A percentile compares a stretch with the other conserved stretches of the same genome.
Conservation (phyloP, 2,329 filamentous ascomycete genomes). For the Alternaria rosae region DNA sequence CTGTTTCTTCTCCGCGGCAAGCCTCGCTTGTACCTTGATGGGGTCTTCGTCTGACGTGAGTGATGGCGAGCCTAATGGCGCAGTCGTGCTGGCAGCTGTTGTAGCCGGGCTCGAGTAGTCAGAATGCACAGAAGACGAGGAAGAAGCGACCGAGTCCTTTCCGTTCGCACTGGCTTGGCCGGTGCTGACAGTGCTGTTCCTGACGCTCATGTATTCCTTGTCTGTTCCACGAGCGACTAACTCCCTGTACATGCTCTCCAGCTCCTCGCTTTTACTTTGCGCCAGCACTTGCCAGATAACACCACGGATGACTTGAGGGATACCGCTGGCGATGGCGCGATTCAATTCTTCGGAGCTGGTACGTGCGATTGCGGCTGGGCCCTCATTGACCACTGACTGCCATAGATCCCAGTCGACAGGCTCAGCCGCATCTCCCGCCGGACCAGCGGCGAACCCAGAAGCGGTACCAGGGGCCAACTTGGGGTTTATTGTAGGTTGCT, state of each 20-base stretch:
- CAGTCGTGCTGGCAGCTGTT: slow-evolving; percentile 55
- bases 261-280: slow-evolving; percentile 90
- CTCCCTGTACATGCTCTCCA: slow-evolving; percentile 87
- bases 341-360: slow-evolving; percentile 91
- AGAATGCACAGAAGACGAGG: slow-evolving; percentile 84
- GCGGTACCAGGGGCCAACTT: slow-evolving; percentile 84
- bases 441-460: slow-evolving; percentile 78
- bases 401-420: slow-evolving; percentile 99
- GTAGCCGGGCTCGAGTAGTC: slow-evolving; percentile 71
- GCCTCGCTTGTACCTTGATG: slow-evolving; percentile 69
- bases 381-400: slow-evolving; percentile 95
- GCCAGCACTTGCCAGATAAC: slow-evolving; percentile 98
- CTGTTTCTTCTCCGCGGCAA: slow-evolving; percentile 74
- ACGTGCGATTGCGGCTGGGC: slow-evolving; percentile 83
- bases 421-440: slow-evolving; percentile 70
- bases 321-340: slow-evolving; percentile 88
- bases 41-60: slow-evolving; percentile 68
- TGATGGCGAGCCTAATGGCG: slow-evolving; percentile 57
- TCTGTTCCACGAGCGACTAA: slow-evolving; percentile 81
- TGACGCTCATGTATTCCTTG: slow-evolving; percentile 63
- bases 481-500: slow-evolving; percentile 71
- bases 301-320: slow-evolving; percentile 93
- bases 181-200: slow-evolving; percentile 51
- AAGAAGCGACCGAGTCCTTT: slow-evolving; percentile 74
- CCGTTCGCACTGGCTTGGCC: slow-evolving; percentile 61